Evolutionary conservation across 2,329 filamentous ascomycete genomes (phyloP).

Genomic region (Fusarium metavorans): DNA sequence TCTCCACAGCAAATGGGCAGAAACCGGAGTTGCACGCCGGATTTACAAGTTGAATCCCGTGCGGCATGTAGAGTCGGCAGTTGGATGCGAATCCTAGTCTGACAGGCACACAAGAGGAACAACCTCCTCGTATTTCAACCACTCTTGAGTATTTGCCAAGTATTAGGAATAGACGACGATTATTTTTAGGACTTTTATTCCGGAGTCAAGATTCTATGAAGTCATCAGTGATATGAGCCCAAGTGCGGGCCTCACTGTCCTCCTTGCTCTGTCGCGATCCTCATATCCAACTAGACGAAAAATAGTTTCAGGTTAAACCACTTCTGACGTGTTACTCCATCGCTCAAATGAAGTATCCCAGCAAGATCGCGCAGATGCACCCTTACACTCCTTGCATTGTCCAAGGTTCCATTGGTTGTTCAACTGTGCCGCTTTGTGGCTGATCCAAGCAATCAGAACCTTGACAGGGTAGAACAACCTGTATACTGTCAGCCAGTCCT

Average conservation of each 20-base stretch:
- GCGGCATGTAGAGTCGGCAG: neutral
- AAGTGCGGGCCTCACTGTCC: neutral
- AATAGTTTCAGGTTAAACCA: too few species aligned
- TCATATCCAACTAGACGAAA: too few species aligned
- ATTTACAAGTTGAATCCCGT: neutral
- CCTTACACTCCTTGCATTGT: neutral
- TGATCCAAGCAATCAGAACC: slow-evolving; percentile 9
- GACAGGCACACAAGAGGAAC: neutral
- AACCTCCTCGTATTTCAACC: neutral
- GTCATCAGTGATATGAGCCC: neutral
- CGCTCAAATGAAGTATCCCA: neutral
- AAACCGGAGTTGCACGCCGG: neutral
- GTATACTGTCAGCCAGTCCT: neutral
- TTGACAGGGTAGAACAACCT: slow-evolving; percentile 31
- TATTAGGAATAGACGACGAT: neutral
- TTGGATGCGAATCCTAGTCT: neutral
- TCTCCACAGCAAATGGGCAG: neutral
- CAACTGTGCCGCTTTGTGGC: neutral
- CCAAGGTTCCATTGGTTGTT: slow-evolving; percentile 5
- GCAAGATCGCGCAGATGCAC: neutral
- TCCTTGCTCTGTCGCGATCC: neutral
- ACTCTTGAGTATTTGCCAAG: neutral
- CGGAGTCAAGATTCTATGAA: neutral
- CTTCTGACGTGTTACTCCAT: neutral
- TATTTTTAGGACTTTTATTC: neutral